Evolutionary conservation across 208 protist species (phyloP), one percentile per base, ranked within the genome.

Genomic region (Crithidia fasciculata): DNA sequence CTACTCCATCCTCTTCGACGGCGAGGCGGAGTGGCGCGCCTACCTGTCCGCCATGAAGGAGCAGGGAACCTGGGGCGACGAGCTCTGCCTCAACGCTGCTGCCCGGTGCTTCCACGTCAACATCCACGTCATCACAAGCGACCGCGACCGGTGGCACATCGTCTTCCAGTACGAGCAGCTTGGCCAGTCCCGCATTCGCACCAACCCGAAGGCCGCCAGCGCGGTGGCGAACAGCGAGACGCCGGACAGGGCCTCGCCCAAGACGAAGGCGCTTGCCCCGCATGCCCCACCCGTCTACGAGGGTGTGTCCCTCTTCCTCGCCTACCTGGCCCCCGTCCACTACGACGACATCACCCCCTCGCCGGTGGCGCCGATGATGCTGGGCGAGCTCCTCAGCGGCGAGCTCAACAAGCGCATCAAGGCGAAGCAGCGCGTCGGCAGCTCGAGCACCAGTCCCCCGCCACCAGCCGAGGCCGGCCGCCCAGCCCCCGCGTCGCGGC

Each of bases 101-200:
- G 82, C 86, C n/a, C 86, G 88, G 36, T 96, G 87, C 68, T 96
- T 96, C 72, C 73, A 79, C 64, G 89, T 92, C 18, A 86, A 94
- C 60, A 93, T 96, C 70, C 88, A 94, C 75, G 89, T 96, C 80
- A 92, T 96, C 73, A 94, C 89, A 18, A 94, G 89, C 62, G 84
- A 89, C 44, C 69, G 19, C 15, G 67, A 52, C n/a, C 84, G 85
- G 4, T 96, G 91, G 89, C 88, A 94, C 76, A 75, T 93, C 19
- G 80, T 93, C 45, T 96, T 96, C 67, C 87, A 89, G 61, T 82
- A 91, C 47, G 82, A 92, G 57, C 69, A 89, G 19, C 76, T 95
- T 0, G 65, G 81, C 7, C 64, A 80, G 65, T 87, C 82, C 0
- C 41, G 28, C 43, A 41, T 40, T 5, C 12, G n/a, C 8, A 16